Base-by-base conservation (phyloP, 2,329 filamentous ascomycete species). In the Beauveria varroae region DNA sequence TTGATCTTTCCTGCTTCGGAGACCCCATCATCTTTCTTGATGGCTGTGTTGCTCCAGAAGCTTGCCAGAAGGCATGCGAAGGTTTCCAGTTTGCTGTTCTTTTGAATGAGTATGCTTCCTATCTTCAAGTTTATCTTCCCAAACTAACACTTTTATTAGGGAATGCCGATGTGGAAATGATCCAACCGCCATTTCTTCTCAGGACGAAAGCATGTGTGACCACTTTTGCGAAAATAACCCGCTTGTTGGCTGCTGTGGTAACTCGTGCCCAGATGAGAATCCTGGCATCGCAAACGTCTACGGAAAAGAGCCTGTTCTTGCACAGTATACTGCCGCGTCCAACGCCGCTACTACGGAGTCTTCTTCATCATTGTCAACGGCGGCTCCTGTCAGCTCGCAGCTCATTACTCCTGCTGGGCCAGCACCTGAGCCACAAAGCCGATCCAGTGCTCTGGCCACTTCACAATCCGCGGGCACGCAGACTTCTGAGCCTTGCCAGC, bases 141-240 rank as follows among this genome's bases (percentile, higher is more conserved):
- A 3, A 12, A 24, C 58, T 68, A 64, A 68, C 63, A 7, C 5
- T 37, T 3, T 40, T 1, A 7, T 1, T 41, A 75, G 73, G 63
- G 69, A 68, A 16, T 75, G 73, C 22, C 73, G 69, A 53, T 75
- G 73, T 55, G 73, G 73, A 56, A 68, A 75, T 55, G 67, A 75
- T 62, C 43, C 62, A 24, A 65, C 66, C 2, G 70, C 67, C 2
- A 65, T 75, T 58, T 67, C 64, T 12, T 46, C 66, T 8, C 57
- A 69, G 41, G 66, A 72, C 22, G 71, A 74, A 53, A 64, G 57
- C 30, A 64, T 65, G 20, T 75, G 73, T 63, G 69, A 74, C 58
- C 63, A 70, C 54, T 63, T 68, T 1, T 75, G 73, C 62, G 65
- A 68, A 60, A 64, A 67, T 28, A 67, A 70, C 46, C 64, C 67